Conservation (phyloP, 164 flowering plant species). For the Nymphaea thermarum region DNA sequence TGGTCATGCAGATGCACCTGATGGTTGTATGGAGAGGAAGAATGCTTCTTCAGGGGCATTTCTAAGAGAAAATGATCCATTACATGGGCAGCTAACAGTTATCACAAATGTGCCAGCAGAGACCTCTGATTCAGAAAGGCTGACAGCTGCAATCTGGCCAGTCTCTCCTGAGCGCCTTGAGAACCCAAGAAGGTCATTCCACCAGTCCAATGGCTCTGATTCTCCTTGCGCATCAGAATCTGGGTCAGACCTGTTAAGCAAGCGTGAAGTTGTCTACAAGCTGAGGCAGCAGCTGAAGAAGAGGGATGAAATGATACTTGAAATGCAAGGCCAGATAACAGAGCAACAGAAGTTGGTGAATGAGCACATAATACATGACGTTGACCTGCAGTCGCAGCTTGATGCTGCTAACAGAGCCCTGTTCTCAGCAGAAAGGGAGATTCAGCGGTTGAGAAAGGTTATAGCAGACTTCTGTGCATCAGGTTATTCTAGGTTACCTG, state of each 20-base stretch:
- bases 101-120: not conserved
- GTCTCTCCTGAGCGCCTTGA: not conserved
- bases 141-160: not conserved
- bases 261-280: constrained; percentile 83
- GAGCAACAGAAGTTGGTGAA: constrained; percentile 59
- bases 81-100: not conserved
- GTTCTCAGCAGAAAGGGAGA: constrained; percentile 77
- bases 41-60: not conserved
- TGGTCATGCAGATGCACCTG: not conserved
- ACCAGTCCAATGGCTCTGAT: constrained; percentile 71
- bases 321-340: constrained; percentile 89
- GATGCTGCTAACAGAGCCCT: constrained; percentile 64
- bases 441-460: constrained; percentile 77
- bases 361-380: constrained; percentile 38
- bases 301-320: constrained; percentile 90
- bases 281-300: constrained; percentile 82
- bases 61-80: not conserved
- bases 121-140: not conserved
- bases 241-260: constrained; percentile 74
- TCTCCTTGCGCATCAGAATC: constrained; percentile 88
- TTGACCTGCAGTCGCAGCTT: constrained; percentile 56
- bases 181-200: constrained; percentile 22
- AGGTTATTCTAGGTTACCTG: not conserved
- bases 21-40: not conserved
- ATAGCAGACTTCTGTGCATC: constrained; percentile 72